A percentile compares a stretch with the other conserved stretches of the same genome.
Evolutionary conservation across 306 rosid species (phyloP).

Genomic region (Fragaria ananassa): DNA sequence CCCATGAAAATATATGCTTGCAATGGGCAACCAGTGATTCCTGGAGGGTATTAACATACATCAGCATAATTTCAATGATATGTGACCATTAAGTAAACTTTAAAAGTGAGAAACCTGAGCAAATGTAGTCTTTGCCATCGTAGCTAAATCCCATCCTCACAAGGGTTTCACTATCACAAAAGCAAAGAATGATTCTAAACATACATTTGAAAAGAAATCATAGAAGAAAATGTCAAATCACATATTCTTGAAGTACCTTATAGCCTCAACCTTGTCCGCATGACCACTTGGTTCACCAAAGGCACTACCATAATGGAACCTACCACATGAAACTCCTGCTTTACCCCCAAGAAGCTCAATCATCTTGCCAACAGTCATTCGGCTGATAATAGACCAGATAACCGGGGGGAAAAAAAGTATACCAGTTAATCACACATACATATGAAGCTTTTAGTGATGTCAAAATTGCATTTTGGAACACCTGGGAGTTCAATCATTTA

Average conservation of each 20-base stretch:
- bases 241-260: conserved; percentile 51
- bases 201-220: conserved; percentile 4
- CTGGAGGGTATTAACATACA: conserved; percentile 34
- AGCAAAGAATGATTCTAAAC: conserved; percentile 25
- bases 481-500: not conserved
- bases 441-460: not conserved
- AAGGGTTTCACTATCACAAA: conserved; percentile 67
- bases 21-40: conserved; percentile 90
- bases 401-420: not conserved
- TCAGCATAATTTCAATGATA: not conserved
- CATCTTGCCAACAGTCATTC: conserved; percentile 99
- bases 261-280: conserved; percentile 92
- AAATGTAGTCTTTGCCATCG: conserved; percentile 82
- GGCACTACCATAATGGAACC: conserved; percentile 96
- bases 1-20: conserved; percentile 99
- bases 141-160: conserved; percentile 81
- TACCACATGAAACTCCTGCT: conserved; percentile 96
- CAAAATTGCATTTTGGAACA: not conserved
- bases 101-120: conserved; percentile 62
- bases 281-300: conserved; percentile 98
- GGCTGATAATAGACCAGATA: conserved; percentile 40
- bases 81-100: conserved; percentile 10
- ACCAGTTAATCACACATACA: not conserved
- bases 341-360: conserved; percentile 97
- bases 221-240: conserved; percentile 6